phyloP scores from a whole-genome alignment of 768 basidiomycete genomes.

The Hygrophorus pudorinus region DNA sequence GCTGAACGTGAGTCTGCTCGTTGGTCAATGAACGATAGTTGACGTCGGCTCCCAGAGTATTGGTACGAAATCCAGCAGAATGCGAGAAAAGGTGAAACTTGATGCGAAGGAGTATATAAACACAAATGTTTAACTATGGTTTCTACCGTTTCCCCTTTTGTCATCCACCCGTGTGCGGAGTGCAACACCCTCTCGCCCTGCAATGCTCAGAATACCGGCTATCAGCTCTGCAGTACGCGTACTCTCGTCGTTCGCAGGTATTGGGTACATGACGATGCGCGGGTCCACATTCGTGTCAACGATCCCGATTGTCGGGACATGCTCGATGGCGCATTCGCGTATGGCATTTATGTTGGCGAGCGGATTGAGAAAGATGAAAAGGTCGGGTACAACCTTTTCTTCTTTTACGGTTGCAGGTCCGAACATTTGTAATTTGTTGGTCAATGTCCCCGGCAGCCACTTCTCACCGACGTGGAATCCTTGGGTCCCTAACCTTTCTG shows the following conservation, averaged over 20 bases:
- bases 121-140: constrained; percentile 7
- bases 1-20: constrained; percentile 68
- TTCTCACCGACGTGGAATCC: constrained; percentile 79
- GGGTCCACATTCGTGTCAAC: constrained; percentile 96
- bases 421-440: constrained; percentile 73
- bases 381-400: constrained; percentile 66
- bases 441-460: constrained; percentile 94
- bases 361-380: constrained; percentile 88
- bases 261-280: constrained; percentile 93
- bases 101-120: constrained; percentile 11
- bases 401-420: constrained; percentile 42
- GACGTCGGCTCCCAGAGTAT: constrained; percentile 34
- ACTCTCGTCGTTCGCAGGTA: constrained; percentile 97
- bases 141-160: constrained; percentile 9
- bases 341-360: constrained; percentile 77
- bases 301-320: constrained; percentile 90
- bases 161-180: constrained; percentile 28
- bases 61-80: constrained; percentile 59
- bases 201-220: constrained; percentile 82
- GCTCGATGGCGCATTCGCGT: constrained; percentile 80
- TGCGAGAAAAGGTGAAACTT: constrained; percentile 14
- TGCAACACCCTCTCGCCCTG: constrained; percentile 64
- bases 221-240: constrained; percentile 85
- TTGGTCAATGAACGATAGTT: constrained; percentile 12
- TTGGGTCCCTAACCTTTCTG: constrained; percentile 69